A percentile compares a stretch with the other conserved stretches of the same genome.
phyloP scores from a whole-genome alignment of 208 protist genomes.

The Naegleria lovaniensis region DNA sequence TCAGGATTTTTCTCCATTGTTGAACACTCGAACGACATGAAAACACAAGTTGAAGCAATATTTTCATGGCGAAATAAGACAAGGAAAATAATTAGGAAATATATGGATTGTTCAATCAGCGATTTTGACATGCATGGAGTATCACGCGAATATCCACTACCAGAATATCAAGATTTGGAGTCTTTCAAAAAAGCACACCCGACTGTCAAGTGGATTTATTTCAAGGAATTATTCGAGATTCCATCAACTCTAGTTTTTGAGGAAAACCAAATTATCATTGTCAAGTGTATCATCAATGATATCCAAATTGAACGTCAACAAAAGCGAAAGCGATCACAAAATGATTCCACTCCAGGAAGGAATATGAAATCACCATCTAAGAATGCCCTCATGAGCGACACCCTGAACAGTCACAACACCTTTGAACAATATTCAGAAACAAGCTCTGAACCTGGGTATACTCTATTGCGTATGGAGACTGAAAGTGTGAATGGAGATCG shows the following conservation, averaged over 20 bases:
- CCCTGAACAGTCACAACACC: not conserved
- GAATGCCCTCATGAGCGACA: too few species aligned
- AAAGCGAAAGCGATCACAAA: not conserved
- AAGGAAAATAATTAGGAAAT: not conserved
- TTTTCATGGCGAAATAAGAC: not conserved
- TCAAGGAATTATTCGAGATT: not conserved
- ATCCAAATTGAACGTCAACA: not conserved
- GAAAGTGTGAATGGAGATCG: not conserved
- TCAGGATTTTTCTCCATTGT: not conserved
- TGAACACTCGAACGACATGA: too few species aligned
- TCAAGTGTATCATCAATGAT: not conserved
- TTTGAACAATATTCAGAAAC: not conserved
- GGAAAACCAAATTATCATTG: not conserved
- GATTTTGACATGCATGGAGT: not conserved
- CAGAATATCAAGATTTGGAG: not conserved
- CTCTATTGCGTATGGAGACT: not conserved
- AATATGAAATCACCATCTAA: not conserved
- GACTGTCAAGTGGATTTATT: not conserved
- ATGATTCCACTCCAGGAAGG: not conserved
- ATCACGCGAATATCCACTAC: not conserved
- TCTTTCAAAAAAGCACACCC: not conserved
- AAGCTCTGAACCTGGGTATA: not conserved
- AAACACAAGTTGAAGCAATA: too few species aligned
- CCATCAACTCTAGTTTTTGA: not conserved
- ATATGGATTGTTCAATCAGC: not conserved